These are phyloP conservation scores for Albatrellus ellisii DNA, from an alignment of 768 basidiomycete species.

Conservation along the genomic window DNA sequence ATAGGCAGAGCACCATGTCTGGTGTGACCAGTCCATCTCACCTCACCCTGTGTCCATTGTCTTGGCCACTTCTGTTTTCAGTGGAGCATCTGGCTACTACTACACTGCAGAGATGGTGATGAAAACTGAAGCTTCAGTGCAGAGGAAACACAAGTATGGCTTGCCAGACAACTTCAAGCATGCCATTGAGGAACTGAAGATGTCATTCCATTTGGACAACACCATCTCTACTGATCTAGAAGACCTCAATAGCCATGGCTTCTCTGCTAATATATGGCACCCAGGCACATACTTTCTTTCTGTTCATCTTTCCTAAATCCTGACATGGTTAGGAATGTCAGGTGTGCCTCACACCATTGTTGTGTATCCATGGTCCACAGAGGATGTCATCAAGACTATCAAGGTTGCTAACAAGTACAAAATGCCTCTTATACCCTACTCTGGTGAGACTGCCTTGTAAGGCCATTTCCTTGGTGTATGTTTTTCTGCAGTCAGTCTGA, in stretches of 20 bases:
- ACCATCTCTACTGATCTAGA: conserved; percentile 14
- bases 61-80: no score
- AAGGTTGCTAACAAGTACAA: conserved; percentile 59
- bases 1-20: no score
- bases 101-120: no score
- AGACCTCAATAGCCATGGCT: conserved; percentile 16
- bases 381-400: conserved; percentile 73
- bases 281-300: no score
- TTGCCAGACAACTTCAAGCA: conserved; percentile 16
- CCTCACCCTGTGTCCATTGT: no score
- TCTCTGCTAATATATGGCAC: conserved; percentile 15
- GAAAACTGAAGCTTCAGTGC: no score
- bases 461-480: conserved; percentile 59
- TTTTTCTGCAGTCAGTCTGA: no score
- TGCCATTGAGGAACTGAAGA: conserved; percentile 17
- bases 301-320: no score
- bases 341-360: conserved; percentile 42
- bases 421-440: conserved; percentile 70
- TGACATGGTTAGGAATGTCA: no score
- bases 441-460: conserved; percentile 74
- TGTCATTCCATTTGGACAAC: conserved; percentile 2
- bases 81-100: no score
- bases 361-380: conserved; percentile 54
- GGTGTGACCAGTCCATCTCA: no score
- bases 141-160: no score